These are phyloP conservation scores for Curvularia hawaiiensis DNA, from an alignment of 2,329 filamentous ascomycete genomes.

Conservation along the genomic window DNA sequence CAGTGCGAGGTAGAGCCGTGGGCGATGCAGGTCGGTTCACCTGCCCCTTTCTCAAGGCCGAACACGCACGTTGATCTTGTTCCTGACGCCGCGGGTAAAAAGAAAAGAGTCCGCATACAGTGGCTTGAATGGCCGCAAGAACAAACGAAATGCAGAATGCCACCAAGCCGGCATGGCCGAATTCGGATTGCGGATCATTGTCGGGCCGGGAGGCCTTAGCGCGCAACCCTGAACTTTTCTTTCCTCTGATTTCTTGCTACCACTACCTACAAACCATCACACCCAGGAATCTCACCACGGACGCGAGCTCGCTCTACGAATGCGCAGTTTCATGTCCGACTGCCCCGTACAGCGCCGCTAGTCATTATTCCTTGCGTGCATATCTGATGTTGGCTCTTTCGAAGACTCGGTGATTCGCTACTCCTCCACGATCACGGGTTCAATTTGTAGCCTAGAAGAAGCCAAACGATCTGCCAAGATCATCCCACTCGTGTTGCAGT, in stretches of 20 bases:
- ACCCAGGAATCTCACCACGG: constrained; percentile 4
- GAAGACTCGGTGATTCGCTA: constrained; percentile 80
- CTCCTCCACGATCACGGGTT: constrained; percentile 79
- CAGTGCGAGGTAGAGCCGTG: not conserved
- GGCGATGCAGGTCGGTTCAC: not conserved
- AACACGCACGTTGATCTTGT: not conserved
- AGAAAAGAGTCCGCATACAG: not conserved
- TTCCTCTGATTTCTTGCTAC: constrained; percentile 2
- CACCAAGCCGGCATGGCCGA: not conserved
- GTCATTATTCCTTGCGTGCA: not conserved
- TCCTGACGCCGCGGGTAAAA: not conserved
- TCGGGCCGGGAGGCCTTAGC: constrained; percentile 14
- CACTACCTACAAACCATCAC: not conserved
- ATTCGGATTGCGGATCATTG: constrained; percentile 9
- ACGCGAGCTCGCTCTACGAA: not conserved
- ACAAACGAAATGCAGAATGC: not conserved
- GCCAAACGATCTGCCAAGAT: constrained; percentile 82
- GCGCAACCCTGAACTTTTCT: constrained; percentile 12
- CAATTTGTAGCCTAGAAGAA: constrained; percentile 84
- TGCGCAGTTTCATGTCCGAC: constrained; percentile 7
- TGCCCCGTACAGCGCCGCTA: constrained; percentile 1
- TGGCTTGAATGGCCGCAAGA: not conserved
- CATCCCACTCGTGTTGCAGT: constrained; percentile 94
- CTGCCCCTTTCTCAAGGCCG: not conserved
- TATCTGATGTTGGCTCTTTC: constrained; percentile 71